These are phyloP conservation scores for Pseudogymnoascus sp. DNA, from an alignment of 2,329 filamentous ascomycete species.

Conservation along the genomic window DNA sequence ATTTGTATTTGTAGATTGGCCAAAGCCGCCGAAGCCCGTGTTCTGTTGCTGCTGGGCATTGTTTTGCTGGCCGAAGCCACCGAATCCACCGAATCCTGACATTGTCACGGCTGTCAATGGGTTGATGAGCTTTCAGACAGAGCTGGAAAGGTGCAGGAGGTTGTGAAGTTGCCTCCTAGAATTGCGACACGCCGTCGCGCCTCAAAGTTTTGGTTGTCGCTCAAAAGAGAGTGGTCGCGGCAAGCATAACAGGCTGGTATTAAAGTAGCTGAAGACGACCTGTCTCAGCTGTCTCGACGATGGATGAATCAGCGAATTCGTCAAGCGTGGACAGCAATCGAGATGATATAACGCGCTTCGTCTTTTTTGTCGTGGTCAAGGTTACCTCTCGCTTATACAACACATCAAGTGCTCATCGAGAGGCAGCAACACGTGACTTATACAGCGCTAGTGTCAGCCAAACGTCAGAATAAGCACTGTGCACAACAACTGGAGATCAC, in stretches of 20 bases:
- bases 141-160: conserved; percentile 2
- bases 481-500: neutral
- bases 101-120: conserved; percentile 18
- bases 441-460: neutral
- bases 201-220: conserved; percentile 7
- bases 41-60: conserved; percentile 34
- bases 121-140: conserved; percentile 12
- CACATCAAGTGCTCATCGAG: neutral
- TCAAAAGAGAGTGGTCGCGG: neutral
- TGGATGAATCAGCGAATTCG: conserved; percentile 6
- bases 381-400: conserved; percentile 7
- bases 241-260: conserved; percentile 1
- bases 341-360: conserved; percentile 5
- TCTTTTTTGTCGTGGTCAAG: conserved; percentile 8
- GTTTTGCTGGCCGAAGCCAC: conserved; percentile 53
- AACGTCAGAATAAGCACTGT: neutral
- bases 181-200: conserved; percentile 6
- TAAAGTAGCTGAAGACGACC: conserved; percentile 2
- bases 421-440: neutral
- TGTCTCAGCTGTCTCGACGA: conserved; percentile 10
- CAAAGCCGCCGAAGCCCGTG: conserved; percentile 49
- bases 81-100: conserved; percentile 37
- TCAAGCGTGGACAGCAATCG: conserved; percentile 3
- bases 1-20: conserved; percentile 25
- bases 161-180: neutral